These are phyloP conservation scores for Alternaria hordeiaustralica DNA, from an alignment of 2,329 filamentous ascomycete species.

Conservation along the genomic window DNA sequence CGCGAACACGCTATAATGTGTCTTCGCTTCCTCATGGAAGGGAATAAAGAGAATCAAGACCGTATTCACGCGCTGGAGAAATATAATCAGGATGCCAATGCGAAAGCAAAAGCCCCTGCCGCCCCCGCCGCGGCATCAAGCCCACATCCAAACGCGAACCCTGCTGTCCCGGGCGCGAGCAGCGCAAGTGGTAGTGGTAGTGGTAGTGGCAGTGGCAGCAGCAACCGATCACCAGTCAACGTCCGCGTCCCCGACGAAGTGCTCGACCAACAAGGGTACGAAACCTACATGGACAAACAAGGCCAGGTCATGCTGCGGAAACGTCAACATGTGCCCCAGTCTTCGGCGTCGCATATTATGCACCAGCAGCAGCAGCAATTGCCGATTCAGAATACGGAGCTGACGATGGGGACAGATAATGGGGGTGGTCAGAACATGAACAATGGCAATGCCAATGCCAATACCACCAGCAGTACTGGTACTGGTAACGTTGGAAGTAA, in stretches of 20 bases:
- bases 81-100: constrained; percentile 29
- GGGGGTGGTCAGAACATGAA: background rate
- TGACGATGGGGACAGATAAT: constrained; percentile 12
- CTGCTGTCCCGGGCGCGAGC: background rate
- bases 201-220: background rate
- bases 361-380: background rate
- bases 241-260: constrained; percentile 56
- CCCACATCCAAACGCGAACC: background rate
- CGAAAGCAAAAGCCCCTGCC: constrained; percentile 17
- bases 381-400: constrained; percentile 4
- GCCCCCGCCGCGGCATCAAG: background rate
- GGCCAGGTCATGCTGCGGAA: constrained; percentile 57
- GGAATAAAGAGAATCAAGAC: constrained; percentile 73
- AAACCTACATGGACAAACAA: constrained; percentile 58
- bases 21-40: constrained; percentile 66
- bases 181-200: background rate
- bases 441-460: background rate
- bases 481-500: background rate
- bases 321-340: constrained; percentile 40
- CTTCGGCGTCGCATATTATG: background rate
- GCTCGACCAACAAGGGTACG: constrained; percentile 57
- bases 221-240: constrained; percentile 29
- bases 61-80: constrained; percentile 69
- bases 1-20: constrained; percentile 75
- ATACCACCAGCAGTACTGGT: background rate